Evolutionary conservation across 2,329 filamentous ascomycete genomes (phyloP), one percentile per base, ranked within the genome.

Genomic region (Hypoxylon sp.): DNA sequence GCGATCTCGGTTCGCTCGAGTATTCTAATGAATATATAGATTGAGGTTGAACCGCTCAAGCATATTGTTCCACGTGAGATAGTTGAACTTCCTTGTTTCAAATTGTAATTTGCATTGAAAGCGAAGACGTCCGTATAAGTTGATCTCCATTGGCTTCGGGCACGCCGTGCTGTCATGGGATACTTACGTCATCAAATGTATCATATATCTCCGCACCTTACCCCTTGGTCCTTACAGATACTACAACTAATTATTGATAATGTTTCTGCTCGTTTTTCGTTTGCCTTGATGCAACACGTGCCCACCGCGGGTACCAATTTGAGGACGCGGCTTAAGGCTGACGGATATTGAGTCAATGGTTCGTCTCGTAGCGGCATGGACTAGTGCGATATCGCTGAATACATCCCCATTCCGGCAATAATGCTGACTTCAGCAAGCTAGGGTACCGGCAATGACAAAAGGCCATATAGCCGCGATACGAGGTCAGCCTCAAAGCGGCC

Each of bases 401-500:
- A 32, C 10, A 49, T 28, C 26, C 54, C 46, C 34, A 44, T 59
- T 59, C 11, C 6, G 47, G 62, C 22, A 58, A 56, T 22, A n/a
- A 19, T 15, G 10, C 6, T 59, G 24, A 56, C 24, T n/a, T 54
- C 48, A 53, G 51, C 51, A 44, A n/a, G 46, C 44, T 3, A 46
- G 28, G 13, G 19, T 24, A 30, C n/a, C 30, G 44, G 34, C 20
- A 15, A 53, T 52, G 44, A 57, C 56, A 59, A 52, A 55, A 34
- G 17, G 41, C 37, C 41, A 34, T 32, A 17, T 4, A n/a, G 32
- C 43, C 13, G 19, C 19, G 57, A 64, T 57, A 64, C 62, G 62
- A 64, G 62, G 44, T 49, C 55, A 57, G 58, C 59, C 59, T 49
- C 62, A 62, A 52, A 20, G 28, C 39, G n/a, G n/a, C 8, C 15